Conservation (phyloP, 306 rosid genomes). For the Morella rubra region DNA sequence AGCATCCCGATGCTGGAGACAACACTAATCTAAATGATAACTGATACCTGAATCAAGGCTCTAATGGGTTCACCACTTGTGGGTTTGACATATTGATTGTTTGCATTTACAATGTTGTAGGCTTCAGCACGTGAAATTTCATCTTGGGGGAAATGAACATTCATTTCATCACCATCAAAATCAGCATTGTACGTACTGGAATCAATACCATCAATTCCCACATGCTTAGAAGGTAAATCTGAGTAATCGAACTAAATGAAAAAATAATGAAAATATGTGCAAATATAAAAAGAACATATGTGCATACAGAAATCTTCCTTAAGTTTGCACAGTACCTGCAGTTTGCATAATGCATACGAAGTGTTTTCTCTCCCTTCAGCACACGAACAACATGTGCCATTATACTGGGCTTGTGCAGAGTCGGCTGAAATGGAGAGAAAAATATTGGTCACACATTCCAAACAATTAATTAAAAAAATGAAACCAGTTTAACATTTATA, state of each 20-base stretch:
- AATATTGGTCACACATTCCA: background rate
- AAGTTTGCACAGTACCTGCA: conserved; percentile 40
- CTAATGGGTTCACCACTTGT: conserved; percentile 97
- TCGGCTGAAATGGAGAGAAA: conserved; percentile 63
- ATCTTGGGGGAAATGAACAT: conserved; percentile 98
- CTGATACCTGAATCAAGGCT: conserved; percentile 84
- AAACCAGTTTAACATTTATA: background rate
- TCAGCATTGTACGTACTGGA: conserved; percentile 95
- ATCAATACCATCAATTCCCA: conserved; percentile 21
- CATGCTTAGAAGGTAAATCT: conserved; percentile 4
- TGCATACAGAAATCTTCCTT: background rate
- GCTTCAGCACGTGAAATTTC: conserved; percentile 97
- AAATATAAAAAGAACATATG: background rate
- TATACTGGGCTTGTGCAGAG: conserved; percentile 98
- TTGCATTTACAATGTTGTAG: conserved; percentile 89
- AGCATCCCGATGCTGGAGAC: background rate
- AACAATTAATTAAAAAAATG: background rate
- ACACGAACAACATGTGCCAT: conserved; percentile 95
- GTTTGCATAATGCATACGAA: conserved; percentile 96
- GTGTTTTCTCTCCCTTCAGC: conserved; percentile 90
- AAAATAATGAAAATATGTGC: background rate
- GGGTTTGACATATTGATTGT: conserved; percentile 93
- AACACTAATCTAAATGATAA: conserved; percentile 5
- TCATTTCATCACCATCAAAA: conserved; percentile 97
- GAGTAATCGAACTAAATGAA: background rate